Percentiles rank a stretch among this genome's conserved stretches.
These are phyloP conservation scores for Globisporangium canariense DNA, from an alignment of 352 stramenopile species.

Conservation along the genomic window DNA sequence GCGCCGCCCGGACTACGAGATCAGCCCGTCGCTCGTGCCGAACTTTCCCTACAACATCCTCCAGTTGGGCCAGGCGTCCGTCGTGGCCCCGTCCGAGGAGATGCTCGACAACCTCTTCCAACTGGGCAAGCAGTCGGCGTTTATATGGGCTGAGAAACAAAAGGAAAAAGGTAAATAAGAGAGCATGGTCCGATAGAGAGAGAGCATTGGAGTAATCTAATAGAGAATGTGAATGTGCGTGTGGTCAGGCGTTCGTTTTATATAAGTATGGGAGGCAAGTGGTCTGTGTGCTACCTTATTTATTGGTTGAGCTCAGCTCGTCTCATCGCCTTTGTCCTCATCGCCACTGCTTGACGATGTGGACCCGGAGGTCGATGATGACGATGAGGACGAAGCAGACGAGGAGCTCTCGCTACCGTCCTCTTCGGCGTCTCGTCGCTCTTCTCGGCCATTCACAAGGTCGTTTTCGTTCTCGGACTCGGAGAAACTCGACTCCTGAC, in stretches of 20 bases:
- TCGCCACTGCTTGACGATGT: conserved; percentile 51
- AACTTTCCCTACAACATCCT: conserved; percentile 57
- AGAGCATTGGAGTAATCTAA: not conserved
- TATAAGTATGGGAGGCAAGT: not conserved
- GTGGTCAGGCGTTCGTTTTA: not conserved
- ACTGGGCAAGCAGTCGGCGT: conserved; percentile 43
- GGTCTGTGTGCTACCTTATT: not conserved
- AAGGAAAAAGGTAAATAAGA: not conserved
- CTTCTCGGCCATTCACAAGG: not conserved
- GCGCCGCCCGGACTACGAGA: conserved; percentile 62
- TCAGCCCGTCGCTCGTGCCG: conserved; percentile 64
- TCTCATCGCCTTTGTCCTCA: conserved; percentile 17
- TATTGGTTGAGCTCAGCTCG: not conserved
- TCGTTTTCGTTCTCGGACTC: conserved; percentile 1
- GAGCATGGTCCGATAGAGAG: not conserved
- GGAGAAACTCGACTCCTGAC: not conserved
- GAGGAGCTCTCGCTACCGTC: conserved; percentile 50
- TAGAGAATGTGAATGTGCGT: not conserved
- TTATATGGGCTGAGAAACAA: conserved; percentile 40
- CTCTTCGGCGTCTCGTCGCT: conserved; percentile 18
- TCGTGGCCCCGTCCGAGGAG: conserved; percentile 50
- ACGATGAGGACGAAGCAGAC: conserved; percentile 43
- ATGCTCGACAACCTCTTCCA: conserved; percentile 72
- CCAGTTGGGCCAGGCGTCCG: conserved; percentile 48
- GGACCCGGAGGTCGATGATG: conserved; percentile 29